Evolutionary conservation across 371 early-diverging fungal genomes (phyloP).

Genomic region (Rhizopus sp.): DNA sequence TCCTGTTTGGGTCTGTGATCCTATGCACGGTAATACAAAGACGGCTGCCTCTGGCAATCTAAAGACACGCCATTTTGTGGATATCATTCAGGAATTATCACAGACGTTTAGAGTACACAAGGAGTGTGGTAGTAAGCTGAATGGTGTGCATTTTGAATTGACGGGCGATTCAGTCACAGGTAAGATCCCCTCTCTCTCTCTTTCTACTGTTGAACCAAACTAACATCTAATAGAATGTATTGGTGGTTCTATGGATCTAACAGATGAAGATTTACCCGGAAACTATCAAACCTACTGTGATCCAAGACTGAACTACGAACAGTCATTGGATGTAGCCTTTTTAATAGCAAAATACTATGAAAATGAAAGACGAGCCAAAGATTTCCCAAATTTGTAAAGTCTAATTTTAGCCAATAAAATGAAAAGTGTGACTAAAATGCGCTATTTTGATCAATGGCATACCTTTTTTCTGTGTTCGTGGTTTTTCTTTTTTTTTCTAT

Average conservation of each 20-base stretch:
- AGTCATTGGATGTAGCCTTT: constrained; percentile 94
- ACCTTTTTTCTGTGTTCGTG: background rate
- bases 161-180: constrained; percentile 91
- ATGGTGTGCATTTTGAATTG: constrained; percentile 96
- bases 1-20: constrained; percentile 97
- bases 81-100: constrained; percentile 82
- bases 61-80: constrained; percentile 89
- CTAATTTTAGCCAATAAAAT: background rate
- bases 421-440: constrained; percentile 1
- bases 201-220: background rate
- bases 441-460: background rate
- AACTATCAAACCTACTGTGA: constrained; percentile 97
- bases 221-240: constrained; percentile 72
- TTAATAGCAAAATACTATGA: constrained; percentile 87
- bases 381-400: constrained; percentile 37
- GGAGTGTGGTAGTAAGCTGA: constrained; percentile 69
- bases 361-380: constrained; percentile 55
- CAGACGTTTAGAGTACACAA: constrained; percentile 85
- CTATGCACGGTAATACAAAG: constrained; percentile 98
- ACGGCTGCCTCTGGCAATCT: constrained; percentile 70
- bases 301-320: constrained; percentile 93
- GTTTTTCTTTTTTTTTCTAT: constrained; percentile 6
- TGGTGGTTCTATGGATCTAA: constrained; percentile 94
- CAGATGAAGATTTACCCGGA: constrained; percentile 72
- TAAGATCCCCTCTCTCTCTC: constrained; percentile 20